phyloP scores from a whole-genome alignment of 176 grass and related monocot species.

The Otatea glauca region DNA sequence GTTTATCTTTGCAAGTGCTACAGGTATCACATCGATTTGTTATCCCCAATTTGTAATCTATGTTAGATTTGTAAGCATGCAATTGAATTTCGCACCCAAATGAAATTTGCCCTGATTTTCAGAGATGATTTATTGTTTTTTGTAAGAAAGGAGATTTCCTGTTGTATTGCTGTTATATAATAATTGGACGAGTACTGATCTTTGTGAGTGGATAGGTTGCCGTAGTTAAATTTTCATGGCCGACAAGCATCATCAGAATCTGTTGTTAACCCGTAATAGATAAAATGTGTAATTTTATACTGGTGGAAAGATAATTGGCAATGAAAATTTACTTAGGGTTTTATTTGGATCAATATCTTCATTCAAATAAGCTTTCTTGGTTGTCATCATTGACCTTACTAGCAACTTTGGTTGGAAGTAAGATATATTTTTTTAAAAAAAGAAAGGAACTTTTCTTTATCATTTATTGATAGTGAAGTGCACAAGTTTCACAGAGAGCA shows the following conservation, averaged over 20 bases:
- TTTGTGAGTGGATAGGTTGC: not conserved
- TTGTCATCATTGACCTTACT: not conserved
- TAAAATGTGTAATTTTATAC: not conserved
- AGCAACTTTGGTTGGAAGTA: not conserved
- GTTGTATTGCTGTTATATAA: not conserved
- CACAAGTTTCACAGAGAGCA: not conserved
- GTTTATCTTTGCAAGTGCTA: not conserved
- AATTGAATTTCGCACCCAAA: not conserved
- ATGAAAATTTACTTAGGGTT: not conserved
- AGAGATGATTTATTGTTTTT: not conserved
- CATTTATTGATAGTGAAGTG: constrained; percentile 1
- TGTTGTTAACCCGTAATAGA: not conserved
- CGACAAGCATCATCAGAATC: not conserved
- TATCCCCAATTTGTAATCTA: not conserved
- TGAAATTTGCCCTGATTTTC: constrained; percentile 16
- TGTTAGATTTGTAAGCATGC: constrained; percentile 11
- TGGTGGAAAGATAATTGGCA: not conserved
- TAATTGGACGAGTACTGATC: not conserved
- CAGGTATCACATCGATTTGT: not conserved
- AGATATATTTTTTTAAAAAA: not conserved
- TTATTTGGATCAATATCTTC: constrained; percentile 7
- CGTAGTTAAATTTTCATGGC: not conserved
- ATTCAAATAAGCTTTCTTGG: not conserved
- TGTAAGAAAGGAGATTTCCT: not conserved
- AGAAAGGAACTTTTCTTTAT: not conserved